A percentile compares a stretch with the other conserved stretches of the same genome.
These are phyloP conservation scores for Xylogone sp. DNA, from an alignment of 2,329 filamentous ascomycete genomes.

Conservation along the genomic window DNA sequence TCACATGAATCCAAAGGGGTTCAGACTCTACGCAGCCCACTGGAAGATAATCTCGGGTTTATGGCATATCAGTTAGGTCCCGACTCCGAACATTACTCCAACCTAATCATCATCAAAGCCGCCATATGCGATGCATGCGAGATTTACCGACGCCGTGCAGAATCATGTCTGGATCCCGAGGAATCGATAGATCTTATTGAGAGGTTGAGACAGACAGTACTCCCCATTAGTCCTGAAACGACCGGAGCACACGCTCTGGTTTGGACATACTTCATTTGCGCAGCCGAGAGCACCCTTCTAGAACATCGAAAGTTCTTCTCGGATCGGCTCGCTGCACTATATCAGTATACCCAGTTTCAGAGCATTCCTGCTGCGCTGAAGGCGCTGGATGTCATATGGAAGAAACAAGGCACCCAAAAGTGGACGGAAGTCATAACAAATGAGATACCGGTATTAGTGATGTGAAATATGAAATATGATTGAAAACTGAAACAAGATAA, in stretches of 20 bases:
- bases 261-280: conserved; percentile 3
- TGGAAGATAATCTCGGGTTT: neutral
- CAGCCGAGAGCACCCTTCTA: conserved; percentile 1
- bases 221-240: neutral
- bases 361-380: neutral
- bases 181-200: neutral
- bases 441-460: neutral
- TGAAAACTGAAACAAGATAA: too few species aligned
- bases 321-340: neutral
- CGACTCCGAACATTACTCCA: neutral
- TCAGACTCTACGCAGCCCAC: neutral
- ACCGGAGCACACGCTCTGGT: conserved; percentile 2
- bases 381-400: neutral
- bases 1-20: neutral
- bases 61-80: neutral
- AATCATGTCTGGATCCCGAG: neutral
- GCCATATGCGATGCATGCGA: neutral
- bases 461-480: neutral
- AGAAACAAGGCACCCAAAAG: neutral
- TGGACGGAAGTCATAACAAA: conserved; percentile 1
- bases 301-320: conserved; percentile 1
- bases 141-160: conserved; percentile 1
- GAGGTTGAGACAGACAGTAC: neutral
- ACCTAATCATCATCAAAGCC: neutral
- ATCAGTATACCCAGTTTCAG: neutral